Evolutionary conservation across 371 early-diverging fungal genomes (phyloP).

Genomic region (Mucor saturninus): DNA sequence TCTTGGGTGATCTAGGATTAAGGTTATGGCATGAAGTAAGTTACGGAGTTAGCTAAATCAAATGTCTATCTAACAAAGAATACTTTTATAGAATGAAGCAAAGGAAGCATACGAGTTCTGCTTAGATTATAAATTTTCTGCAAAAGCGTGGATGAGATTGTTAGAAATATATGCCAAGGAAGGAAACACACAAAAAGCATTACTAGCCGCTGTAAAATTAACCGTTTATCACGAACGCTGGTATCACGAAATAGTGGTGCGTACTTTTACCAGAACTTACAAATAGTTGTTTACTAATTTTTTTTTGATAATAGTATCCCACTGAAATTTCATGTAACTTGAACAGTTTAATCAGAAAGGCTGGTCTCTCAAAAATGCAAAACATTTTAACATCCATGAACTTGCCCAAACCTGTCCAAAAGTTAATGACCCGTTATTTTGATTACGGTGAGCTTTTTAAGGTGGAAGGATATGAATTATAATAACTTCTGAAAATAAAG

Average conservation of each 20-base stretch:
- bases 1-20: constrained; percentile 89
- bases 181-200: constrained; percentile 77
- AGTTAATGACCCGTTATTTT: constrained; percentile 80
- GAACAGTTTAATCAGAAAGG: constrained; percentile 78
- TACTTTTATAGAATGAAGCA: constrained; percentile 67
- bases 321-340: constrained; percentile 81
- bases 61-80: too few species aligned
- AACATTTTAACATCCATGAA: constrained; percentile 89
- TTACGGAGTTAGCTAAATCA: too few species aligned
- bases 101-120: constrained; percentile 88
- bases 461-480: constrained; percentile 76
- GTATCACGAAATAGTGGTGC: constrained; percentile 67
- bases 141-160: constrained; percentile 85
- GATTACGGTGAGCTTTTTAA: constrained; percentile 83
- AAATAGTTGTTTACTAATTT: constrained; percentile 2
- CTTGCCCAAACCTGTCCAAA: constrained; percentile 78
- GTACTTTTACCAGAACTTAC: neutral
- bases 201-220: constrained; percentile 82
- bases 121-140: constrained; percentile 88
- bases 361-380: constrained; percentile 91
- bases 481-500: constrained; percentile 11
- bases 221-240: constrained; percentile 80
- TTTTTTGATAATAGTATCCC: constrained; percentile 82
- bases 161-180: constrained; percentile 83
- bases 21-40: constrained; percentile 76